Base-by-base conservation (phyloP, 78 protist genomes). In the Fonticula alba region DNA sequence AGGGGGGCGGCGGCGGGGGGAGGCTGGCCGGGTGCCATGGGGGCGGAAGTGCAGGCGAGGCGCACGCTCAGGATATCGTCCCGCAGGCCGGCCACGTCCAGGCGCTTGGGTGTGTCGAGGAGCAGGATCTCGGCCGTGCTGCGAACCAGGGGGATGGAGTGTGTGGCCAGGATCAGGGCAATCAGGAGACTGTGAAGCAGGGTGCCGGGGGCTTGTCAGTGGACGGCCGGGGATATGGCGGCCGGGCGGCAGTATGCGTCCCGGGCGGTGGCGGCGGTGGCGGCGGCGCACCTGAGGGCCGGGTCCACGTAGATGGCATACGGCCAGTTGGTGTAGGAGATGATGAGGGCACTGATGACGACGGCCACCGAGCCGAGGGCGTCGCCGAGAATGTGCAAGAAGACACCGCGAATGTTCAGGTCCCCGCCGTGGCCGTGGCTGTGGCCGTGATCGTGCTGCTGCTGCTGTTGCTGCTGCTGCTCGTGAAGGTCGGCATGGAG, bases 341-440 rank as follows among this genome's bases (percentile, higher is more conserved):
- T 41, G 38, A 75, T 67, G 47, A 75, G 29, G 31, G 67, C 20
- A 3, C 80, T 54, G 58, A 81, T 32, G 61, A 87, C 19, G 13
- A 79, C 87, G 56, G 76, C 82, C 35, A 83, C 49, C 26, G 90
- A 83, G 14, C 79, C 71, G 36, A 87, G 69, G 5, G 86, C 79
- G 62, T 83, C 93, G 26, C 89, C 89, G 17, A 79, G 41, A 40
- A 78, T 61, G 52, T 87, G 93, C 36, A 80, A 53, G 61, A 81
- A 79, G 26, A 84, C 76, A 49, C 83, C 93, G 58, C 61, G 67
- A 60, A 72, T 68, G 63, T 76, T 83, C 35, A 66, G 33, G 66
- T 66, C 73, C 73, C 70, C 62, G 11, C 74, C 47, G 50, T 65
- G 65, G 29, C 66, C 71, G 26, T 59, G 52, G 31, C 46, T 4